Conservation (phyloP, 441 rosid genomes). For the Populus hybrid region DNA sequence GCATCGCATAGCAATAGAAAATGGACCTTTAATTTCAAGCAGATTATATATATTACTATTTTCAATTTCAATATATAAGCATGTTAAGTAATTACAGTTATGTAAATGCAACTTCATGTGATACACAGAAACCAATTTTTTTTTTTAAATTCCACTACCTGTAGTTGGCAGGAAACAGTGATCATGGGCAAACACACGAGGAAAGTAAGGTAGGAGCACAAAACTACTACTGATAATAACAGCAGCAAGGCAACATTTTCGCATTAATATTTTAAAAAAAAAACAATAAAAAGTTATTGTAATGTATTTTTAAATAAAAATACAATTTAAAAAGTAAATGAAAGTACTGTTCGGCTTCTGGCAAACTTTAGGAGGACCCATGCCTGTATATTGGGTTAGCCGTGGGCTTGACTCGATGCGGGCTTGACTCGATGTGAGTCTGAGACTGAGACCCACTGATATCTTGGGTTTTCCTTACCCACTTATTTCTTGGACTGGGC, state of each 20-base stretch:
- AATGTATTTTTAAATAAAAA: too few relatives aligned
- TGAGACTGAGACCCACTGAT: not conserved
- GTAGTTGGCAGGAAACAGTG: not conserved
- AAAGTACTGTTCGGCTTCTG: too few relatives aligned
- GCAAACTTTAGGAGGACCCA: too few relatives aligned
- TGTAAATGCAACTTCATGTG: not conserved
- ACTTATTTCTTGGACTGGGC: not conserved
- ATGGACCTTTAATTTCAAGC: not conserved
- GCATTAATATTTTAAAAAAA: too few relatives aligned
- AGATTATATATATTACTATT: not conserved
- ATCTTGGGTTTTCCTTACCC: not conserved
- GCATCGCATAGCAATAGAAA: not conserved
- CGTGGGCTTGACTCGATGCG: not conserved
- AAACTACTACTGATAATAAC: too few relatives aligned
- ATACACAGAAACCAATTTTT: not conserved
- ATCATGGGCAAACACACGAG: not conserved
- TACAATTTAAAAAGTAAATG: too few relatives aligned
- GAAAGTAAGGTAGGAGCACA: not conserved
- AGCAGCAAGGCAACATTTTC: too few relatives aligned
- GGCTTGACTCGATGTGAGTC: too few relatives aligned
- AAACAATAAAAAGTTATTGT: too few relatives aligned
- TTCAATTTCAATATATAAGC: not conserved
- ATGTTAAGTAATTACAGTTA: not conserved
- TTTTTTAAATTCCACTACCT: not conserved
- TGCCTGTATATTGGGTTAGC: not conserved